Percentiles rank a stretch among this genome's conserved stretches.
phyloP scores from a whole-genome alignment of 2,329 filamentous ascomycete genomes.

The Pestalotiopsis sp. region DNA sequence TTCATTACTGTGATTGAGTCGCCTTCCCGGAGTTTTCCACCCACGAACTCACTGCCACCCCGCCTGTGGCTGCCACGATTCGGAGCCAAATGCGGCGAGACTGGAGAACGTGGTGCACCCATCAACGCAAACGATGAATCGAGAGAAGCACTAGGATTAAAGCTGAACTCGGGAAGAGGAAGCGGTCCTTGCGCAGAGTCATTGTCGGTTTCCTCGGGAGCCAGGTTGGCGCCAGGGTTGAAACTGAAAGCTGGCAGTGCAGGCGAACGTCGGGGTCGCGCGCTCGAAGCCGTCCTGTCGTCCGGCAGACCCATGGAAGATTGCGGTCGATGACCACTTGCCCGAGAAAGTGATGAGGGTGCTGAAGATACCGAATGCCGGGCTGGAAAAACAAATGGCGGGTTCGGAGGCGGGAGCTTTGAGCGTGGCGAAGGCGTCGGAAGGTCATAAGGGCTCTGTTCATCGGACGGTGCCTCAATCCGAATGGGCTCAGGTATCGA shows the following conservation, averaged over 20 bases:
- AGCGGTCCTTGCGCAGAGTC: conserved; percentile 36
- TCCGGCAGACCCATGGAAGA: conserved; percentile 49
- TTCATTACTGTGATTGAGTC: conserved; percentile 65
- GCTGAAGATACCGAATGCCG: conserved; percentile 49
- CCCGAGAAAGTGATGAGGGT: conserved; percentile 49
- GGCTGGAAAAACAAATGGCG: conserved; percentile 66
- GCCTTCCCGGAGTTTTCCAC: conserved; percentile 65
- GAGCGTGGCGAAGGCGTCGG: conserved; percentile 36
- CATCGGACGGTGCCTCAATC: conserved; percentile 27
- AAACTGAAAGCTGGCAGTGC: conserved; percentile 35
- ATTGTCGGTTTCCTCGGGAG: conserved; percentile 31
- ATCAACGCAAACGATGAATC: conserved; percentile 37
- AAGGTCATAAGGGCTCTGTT: conserved; percentile 25
- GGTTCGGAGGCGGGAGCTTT: conserved; percentile 57
- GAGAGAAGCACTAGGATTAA: conserved; percentile 50
- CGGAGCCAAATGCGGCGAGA: conserved; percentile 50
- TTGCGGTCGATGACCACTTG: conserved; percentile 52
- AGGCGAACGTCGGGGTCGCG: conserved; percentile 22
- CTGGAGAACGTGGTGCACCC: conserved; percentile 57
- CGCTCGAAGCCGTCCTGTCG: conserved; percentile 12
- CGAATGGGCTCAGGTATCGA: conserved; percentile 29
- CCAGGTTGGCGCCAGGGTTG: conserved; percentile 34
- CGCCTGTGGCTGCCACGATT: conserved; percentile 76
- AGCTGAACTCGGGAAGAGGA: conserved; percentile 56
- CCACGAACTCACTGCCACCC: conserved; percentile 85